Evolutionary conservation across 257 asterid species (phyloP).

Genomic region (Capsicum pubescens): DNA sequence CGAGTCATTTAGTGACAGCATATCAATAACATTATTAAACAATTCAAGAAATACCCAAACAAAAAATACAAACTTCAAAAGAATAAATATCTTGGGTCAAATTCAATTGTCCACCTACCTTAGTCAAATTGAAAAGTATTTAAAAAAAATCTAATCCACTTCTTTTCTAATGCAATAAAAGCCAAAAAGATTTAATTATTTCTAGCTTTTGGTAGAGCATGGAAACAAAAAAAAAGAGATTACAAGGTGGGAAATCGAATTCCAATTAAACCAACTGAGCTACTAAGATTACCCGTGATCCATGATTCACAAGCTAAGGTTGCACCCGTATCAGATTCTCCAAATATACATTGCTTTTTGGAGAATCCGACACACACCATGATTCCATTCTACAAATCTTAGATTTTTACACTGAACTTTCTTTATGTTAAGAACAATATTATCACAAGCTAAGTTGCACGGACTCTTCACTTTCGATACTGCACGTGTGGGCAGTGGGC

Average conservation of each 20-base stretch:
- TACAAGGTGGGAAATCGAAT: no score
- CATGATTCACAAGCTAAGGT: not conserved
- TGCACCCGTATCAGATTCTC: no score
- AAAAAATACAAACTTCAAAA: not conserved
- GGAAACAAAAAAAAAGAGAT: no score
- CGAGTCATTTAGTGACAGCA: not conserved
- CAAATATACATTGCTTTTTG: no score
- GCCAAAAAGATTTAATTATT: not conserved
- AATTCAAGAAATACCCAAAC: not conserved
- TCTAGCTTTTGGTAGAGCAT: conserved; percentile 17
- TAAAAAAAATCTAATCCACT: not conserved
- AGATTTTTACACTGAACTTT: not conserved
- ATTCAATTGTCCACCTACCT: conserved; percentile 4
- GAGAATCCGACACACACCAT: no score
- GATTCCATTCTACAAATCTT: not conserved
- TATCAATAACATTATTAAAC: not conserved
- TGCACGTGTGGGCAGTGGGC: not conserved
- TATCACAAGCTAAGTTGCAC: not conserved
- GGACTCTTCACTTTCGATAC: not conserved
- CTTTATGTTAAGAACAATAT: not conserved
- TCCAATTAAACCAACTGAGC: no score
- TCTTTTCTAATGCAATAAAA: not conserved
- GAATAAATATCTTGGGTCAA: not conserved
- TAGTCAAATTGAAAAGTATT: not conserved
- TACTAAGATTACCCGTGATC: no score